Evolutionary conservation across 1,284 basidiomycete species (phyloP).

Genomic region (Ustilago lituana): DNA sequence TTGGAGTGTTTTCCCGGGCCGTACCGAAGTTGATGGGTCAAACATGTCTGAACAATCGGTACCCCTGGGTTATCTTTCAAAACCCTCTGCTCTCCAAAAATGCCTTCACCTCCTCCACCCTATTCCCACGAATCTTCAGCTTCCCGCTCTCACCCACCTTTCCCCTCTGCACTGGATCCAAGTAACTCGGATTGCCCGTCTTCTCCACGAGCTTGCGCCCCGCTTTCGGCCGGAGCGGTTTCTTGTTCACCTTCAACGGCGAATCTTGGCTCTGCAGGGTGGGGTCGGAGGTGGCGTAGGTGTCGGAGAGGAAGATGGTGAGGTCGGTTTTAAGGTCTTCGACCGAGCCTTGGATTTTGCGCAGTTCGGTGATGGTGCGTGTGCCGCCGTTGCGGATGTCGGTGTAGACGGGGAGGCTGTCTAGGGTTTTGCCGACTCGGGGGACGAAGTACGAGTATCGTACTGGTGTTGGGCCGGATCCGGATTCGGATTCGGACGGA

Average conservation of each 20-base stretch:
- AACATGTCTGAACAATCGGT: not conserved
- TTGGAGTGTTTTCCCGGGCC: too few relatives aligned
- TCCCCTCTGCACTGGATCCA: conserved; percentile 21
- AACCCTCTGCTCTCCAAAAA: conserved; percentile 45
- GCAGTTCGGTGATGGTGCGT: conserved; percentile 45
- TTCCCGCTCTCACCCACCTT: conserved; percentile 28
- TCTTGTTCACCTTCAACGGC: conserved; percentile 21
- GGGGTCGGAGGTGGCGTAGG: conserved; percentile 6
- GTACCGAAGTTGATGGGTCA: not conserved
- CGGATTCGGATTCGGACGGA: too few relatives aligned
- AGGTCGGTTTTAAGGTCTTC: conserved; percentile 34
- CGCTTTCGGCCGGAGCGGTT: conserved; percentile 14
- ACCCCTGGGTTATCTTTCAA: conserved; percentile 6
- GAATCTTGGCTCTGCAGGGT: not conserved
- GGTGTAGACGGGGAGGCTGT: conserved; percentile 54
- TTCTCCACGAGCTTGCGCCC: conserved; percentile 15
- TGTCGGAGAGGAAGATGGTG: conserved; percentile 25
- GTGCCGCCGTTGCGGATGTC: conserved; percentile 50
- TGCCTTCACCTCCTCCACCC: conserved; percentile 32
- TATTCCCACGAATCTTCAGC: conserved; percentile 43
- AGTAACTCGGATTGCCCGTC: conserved; percentile 14
- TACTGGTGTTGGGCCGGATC: conserved; percentile 21
- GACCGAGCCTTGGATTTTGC: conserved; percentile 52
- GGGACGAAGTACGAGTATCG: conserved; percentile 55
- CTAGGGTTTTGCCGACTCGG: conserved; percentile 45